These are phyloP conservation scores for Saccharomycopsis selenospora DNA, from an alignment of 805 yeast genomes.

Conservation along the genomic window DNA sequence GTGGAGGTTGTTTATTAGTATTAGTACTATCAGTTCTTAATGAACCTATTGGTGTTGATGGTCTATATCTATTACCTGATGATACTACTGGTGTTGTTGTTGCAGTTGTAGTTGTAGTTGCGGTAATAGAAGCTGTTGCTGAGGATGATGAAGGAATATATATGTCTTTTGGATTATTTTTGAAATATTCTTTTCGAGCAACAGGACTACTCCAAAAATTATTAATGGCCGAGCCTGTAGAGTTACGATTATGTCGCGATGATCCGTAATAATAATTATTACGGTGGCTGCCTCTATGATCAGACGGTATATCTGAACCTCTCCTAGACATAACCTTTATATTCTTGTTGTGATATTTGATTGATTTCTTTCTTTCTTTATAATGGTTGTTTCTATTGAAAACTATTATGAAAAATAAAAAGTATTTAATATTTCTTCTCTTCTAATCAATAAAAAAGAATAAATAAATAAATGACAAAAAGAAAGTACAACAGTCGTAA, in stretches of 20 bases:
- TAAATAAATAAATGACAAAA: too few species aligned
- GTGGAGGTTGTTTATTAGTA: not conserved
- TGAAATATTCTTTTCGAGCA: not conserved
- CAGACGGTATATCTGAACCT: not conserved
- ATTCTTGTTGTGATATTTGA: too few species aligned
- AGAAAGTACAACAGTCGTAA: too few species aligned
- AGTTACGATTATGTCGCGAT: not conserved
- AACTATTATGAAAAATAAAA: too few species aligned
- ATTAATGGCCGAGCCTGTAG: not conserved
- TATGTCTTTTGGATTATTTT: not conserved
- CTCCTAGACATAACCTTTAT: conserved; percentile 2
- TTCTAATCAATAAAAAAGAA: too few species aligned
- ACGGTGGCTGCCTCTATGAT: not conserved
- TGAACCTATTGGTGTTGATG: too few species aligned
- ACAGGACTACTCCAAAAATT: not conserved
- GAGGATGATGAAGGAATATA: not conserved
- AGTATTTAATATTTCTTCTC: too few species aligned
- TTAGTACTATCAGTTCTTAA: too few species aligned
- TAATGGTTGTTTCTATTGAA: too few species aligned
- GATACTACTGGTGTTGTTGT: not conserved
- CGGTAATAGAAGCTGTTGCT: not conserved
- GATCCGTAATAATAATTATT: not conserved
- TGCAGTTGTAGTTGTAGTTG: not conserved
- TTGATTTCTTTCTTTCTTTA: too few species aligned
- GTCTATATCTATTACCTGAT: too few species aligned